Base-by-base conservation (phyloP, 495 filamentous ascomycete species). In the Penicillium psychrofluorescens region DNA sequence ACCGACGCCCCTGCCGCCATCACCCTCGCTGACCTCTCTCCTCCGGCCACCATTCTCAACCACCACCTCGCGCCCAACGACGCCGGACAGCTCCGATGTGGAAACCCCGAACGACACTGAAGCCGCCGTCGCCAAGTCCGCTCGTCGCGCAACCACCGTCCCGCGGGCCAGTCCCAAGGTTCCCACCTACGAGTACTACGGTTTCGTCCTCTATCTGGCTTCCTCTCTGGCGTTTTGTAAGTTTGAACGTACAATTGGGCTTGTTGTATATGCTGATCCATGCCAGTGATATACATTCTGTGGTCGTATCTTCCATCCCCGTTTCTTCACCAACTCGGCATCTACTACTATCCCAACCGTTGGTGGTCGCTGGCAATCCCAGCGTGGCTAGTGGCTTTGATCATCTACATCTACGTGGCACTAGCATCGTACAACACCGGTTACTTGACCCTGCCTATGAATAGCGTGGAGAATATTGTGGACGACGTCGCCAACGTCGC, bases 131-230 rank as follows among this genome's bases (percentile, higher is more conserved):
- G 75, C 81, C 15, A 79, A 76, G 53, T 79, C 78, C 11, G 80
- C 79, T 40, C 75, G 77, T 16, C 72, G 71, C 22, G 77, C 84
- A 31, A 81, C 81, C 35, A 85, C 85, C 0, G 80, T 95, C 11
- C 88, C 92, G 1, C 83, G 90, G 31, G 92, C 90, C 11, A 84
- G 83, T 35, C 92, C 92, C 0, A 90, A 90, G 53, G 90, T 97
- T 1, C 92, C 92, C 8, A 98, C 92, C 0, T 97, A 98, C 63
- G 92, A 98, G 59, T 98, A 98, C 76, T 97, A 98, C 61, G 92
- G 92, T 49, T 97, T 98, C 67, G 90, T 92, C 40, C 76, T 98
- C 22, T 97, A 98, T 62, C 75, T 98, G 22, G 84, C 86, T 54
- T 86, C 82, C 31, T 84, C 78, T 11, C 67, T 90, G 32, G 80